Percentiles rank a stretch among this genome's conserved stretches.
These are phyloP conservation scores for Ganoderma lucidum DNA, from an alignment of 1,284 basidiomycete genomes.

Conservation along the genomic window DNA sequence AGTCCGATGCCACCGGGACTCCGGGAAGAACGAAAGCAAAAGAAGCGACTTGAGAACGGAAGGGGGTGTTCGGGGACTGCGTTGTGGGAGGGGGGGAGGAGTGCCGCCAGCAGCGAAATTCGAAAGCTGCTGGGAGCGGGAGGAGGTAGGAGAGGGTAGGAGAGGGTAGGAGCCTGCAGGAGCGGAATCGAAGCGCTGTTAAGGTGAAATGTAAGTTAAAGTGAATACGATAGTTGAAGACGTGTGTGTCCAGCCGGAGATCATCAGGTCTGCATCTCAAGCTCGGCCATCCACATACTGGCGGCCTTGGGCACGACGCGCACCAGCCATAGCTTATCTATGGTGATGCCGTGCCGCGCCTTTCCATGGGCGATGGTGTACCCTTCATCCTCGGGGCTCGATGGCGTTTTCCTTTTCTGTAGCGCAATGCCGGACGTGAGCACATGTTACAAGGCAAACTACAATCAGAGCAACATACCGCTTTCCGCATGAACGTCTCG, in stretches of 20 bases:
- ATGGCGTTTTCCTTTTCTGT: constrained; percentile 17
- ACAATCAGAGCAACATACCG: not conserved
- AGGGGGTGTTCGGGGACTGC: not conserved
- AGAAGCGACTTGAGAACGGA: not conserved
- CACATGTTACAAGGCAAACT: not conserved
- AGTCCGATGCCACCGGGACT: constrained; percentile 9
- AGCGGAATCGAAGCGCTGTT: not conserved
- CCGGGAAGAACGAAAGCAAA: not conserved
- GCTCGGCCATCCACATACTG: constrained; percentile 34
- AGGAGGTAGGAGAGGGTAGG: not conserved
- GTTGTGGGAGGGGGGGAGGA: not conserved
- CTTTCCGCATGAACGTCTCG: constrained; percentile 18
- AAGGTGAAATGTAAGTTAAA: not conserved
- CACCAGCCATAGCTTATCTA: constrained; percentile 33
- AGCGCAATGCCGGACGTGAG: not conserved
- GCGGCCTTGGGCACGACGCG: constrained; percentile 25
- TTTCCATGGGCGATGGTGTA: constrained; percentile 24
- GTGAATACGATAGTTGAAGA: not conserved
- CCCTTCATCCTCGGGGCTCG: constrained; percentile 6
- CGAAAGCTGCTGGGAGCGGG: not conserved
- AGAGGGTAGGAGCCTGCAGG: not conserved
- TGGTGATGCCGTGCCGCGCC: constrained; percentile 19
- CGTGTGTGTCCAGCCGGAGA: not conserved
- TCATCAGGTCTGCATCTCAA: constrained; percentile 30
- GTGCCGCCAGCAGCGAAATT: not conserved